phyloP scores from a whole-genome alignment of 768 basidiomycete species.

The Leccinum broughii region DNA sequence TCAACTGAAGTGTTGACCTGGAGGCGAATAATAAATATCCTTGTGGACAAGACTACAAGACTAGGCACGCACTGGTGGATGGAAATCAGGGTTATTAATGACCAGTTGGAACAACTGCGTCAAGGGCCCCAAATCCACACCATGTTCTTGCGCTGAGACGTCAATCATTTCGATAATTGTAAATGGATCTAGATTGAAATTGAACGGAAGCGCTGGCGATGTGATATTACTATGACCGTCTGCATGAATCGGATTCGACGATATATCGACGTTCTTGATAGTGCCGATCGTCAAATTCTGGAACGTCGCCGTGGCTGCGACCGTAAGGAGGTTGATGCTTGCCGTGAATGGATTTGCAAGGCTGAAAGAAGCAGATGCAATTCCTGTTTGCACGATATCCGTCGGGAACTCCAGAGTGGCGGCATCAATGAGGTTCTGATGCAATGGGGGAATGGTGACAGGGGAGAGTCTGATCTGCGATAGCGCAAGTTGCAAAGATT shows the following conservation, averaged over 20 bases:
- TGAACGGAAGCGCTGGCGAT: constrained; percentile 56
- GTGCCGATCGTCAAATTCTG: constrained; percentile 55
- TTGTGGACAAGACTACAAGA: neutral
- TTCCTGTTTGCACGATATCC: constrained; percentile 59
- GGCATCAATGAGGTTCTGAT: constrained; percentile 58
- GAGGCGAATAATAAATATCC: neutral
- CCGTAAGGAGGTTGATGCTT: constrained; percentile 59
- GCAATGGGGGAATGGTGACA: constrained; percentile 63
- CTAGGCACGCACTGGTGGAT: constrained; percentile 46
- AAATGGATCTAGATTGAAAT: constrained; percentile 65
- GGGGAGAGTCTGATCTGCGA: constrained; percentile 59
- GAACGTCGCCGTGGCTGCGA: constrained; percentile 56
- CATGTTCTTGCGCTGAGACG: constrained; percentile 50
- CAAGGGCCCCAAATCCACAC: constrained; percentile 63
- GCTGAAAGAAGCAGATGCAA: constrained; percentile 57
- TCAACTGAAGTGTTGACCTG: constrained; percentile 60
- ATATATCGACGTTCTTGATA: constrained; percentile 56
- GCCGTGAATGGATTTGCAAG: constrained; percentile 74
- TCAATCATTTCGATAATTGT: constrained; percentile 58
- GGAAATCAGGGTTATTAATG: constrained; percentile 47
- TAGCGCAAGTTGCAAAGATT: constrained; percentile 60
- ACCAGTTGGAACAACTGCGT: constrained; percentile 55
- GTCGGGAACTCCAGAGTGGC: constrained; percentile 60
- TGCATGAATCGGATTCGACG: constrained; percentile 58
- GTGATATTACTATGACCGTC: constrained; percentile 57